These are phyloP conservation scores for Cladophialophora psammophila DNA, from an alignment of 2,329 filamentous ascomycete species.

Conservation along the genomic window DNA sequence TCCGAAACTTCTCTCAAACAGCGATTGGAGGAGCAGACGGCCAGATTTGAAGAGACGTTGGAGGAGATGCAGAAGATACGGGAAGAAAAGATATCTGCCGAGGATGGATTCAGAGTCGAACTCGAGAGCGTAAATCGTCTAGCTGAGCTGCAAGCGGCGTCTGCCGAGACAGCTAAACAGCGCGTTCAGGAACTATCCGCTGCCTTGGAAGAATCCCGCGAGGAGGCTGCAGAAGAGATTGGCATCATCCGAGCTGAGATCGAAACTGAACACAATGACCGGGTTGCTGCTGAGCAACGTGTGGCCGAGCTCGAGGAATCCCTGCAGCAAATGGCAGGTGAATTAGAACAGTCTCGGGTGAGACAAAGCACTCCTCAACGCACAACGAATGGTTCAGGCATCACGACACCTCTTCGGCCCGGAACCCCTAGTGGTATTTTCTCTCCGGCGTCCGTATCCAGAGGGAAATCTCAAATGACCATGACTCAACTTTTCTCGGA, in stretches of 20 bases:
- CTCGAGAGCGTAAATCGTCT: constrained; percentile 81
- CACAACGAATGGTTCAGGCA: constrained; percentile 57
- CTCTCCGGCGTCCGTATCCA: constrained; percentile 55
- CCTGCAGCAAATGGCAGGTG: constrained; percentile 66
- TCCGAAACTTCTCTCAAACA: constrained; percentile 81
- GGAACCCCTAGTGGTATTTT: constrained; percentile 59
- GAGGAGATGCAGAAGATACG: constrained; percentile 83
- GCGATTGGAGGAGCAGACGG: constrained; percentile 81
- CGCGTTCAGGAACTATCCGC: constrained; percentile 66
- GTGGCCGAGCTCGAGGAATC: constrained; percentile 71
- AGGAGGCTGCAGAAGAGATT: constrained; percentile 68
- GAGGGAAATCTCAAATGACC: constrained; percentile 67
- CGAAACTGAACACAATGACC: constrained; percentile 66
- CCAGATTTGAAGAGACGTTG: constrained; percentile 85
- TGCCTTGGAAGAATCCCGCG: constrained; percentile 65
- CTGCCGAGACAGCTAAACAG: constrained; percentile 65
- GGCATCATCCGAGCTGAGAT: constrained; percentile 61
- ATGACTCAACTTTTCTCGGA: constrained; percentile 70
- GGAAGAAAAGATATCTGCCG: constrained; percentile 79
- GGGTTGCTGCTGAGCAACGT: constrained; percentile 67
- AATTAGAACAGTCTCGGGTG: constrained; percentile 53
- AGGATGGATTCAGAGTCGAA: constrained; percentile 86
- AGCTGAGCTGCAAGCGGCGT: constrained; percentile 72
- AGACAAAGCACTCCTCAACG: constrained; percentile 63
- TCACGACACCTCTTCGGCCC: constrained; percentile 58